Evolutionary conservation across 176 grass and related monocot genomes (phyloP).

Genomic region (Bromus sterilis): DNA sequence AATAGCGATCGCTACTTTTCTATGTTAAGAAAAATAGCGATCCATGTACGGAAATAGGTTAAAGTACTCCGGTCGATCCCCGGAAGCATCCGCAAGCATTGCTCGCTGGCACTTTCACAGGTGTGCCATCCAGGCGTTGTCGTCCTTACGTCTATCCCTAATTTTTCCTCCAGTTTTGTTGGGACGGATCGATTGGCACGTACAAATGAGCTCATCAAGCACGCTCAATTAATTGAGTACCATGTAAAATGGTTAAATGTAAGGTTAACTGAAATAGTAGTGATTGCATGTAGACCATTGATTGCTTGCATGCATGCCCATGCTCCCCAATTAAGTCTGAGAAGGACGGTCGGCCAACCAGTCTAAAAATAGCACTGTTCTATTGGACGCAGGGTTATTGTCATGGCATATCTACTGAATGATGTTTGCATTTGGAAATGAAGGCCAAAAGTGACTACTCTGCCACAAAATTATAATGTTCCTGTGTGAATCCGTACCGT

Average conservation of each 20-base stretch:
- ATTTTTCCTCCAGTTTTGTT: not conserved
- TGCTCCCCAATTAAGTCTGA: not conserved
- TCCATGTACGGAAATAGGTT: not conserved
- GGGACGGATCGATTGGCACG: not conserved
- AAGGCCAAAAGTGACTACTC: not conserved
- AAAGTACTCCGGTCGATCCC: not conserved
- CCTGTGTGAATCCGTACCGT: conserved; percentile 26
- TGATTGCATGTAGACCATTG: not conserved
- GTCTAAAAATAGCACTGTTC: not conserved
- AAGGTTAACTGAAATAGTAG: not conserved
- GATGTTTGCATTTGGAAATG: conserved; percentile 1
- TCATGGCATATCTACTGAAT: not conserved
- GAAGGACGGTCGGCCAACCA: not conserved
- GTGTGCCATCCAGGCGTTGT: not conserved
- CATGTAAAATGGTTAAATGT: not conserved
- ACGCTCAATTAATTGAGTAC: not conserved
- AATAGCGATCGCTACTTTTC: not conserved
- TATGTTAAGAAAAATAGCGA: not conserved
- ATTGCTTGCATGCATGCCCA: not conserved
- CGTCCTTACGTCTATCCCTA: not conserved
- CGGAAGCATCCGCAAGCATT: conserved; percentile 13
- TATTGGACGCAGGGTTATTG: not conserved
- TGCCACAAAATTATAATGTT: not conserved
- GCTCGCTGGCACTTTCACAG: not conserved
- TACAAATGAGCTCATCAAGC: not conserved